Evolutionary conservation across 257 asterid genomes (phyloP), one percentile per base, ranked within the genome.

Genomic region (Echium plantagineum): DNA sequence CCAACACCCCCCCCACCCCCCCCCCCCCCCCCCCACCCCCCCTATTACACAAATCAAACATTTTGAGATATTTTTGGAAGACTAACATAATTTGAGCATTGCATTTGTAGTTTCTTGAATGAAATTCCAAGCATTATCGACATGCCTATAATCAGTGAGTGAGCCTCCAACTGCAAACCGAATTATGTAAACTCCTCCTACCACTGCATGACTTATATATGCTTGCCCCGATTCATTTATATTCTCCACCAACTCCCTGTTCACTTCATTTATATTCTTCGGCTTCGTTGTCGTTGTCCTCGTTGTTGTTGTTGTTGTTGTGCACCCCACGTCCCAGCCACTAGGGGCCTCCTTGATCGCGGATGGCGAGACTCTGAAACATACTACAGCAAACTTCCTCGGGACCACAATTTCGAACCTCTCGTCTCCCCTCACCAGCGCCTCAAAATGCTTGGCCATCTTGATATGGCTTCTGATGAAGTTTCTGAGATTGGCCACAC

Each of bases 371-470:
- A 87, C 59, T 10, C 95, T 75, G 70, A 87, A 87, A 64, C 95
- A 87, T 0, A 87, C 89, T 49, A 86, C 72, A 31, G 90, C 80
- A 71, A 87, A 82, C 57, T 87, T 84, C 53, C 94, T 74, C 7
- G 90, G 90, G 15, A 80, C 90, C 30, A 84, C 82, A 18, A 87
- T 78, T 69, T 87, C 89, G 76, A 80, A 87, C n/a, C 90, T 73
- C 71, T 75, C 74, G 70, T 87, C 90, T 90, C 72, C 73, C 3
- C 78, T 82, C 10, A 84, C 52, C 62, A 82, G 53, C 6, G 78
- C 84, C 55, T 87, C 90, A 68, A 87, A 87, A 54, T 84, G 79
- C 68, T 82, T 77, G 2, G 94, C 94, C 88, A 87, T 84, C 26
- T 87, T 79, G 0, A 87, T 67, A 61, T 84, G 88, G 51, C 82